Percentiles rank a stretch among this genome's conserved stretches.
Conservation (phyloP, 2,329 filamentous ascomycete genomes). For the Colletotrichum acutatum region DNA sequence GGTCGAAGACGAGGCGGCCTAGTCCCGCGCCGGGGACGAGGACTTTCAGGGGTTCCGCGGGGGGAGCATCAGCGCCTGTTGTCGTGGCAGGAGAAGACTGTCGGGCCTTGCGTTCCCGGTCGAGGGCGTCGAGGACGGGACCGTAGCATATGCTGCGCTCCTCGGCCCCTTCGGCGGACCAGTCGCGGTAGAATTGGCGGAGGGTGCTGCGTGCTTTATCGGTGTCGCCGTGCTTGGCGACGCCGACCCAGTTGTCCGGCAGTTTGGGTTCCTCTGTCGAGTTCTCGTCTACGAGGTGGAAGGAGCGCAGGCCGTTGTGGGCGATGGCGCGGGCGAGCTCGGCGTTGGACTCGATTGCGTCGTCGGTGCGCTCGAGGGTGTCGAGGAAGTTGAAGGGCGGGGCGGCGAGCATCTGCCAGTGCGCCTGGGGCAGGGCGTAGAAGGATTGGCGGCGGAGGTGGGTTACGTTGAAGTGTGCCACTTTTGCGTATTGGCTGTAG, state of each 20-base stretch:
- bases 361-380: constrained; percentile 81
- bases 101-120: constrained; percentile 42
- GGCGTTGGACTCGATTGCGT: constrained; percentile 89
- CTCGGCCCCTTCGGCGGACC: constrained; percentile 79
- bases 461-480: constrained; percentile 89
- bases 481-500: constrained; percentile 82
- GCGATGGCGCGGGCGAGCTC: constrained; percentile 84
- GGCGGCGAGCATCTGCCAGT: constrained; percentile 84
- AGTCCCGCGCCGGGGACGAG: constrained; percentile 92
- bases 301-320: constrained; percentile 73
- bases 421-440: constrained; percentile 85
- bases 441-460: constrained; percentile 92
- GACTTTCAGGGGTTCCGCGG: constrained; percentile 65
- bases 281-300: constrained; percentile 59
- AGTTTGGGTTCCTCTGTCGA: constrained; percentile 56
- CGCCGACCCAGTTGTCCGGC: constrained; percentile 74
- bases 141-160: constrained; percentile 84
- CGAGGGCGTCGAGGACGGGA: constrained; percentile 76
- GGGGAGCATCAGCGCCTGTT: background rate
- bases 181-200: constrained; percentile 94
- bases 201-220: constrained; percentile 94
- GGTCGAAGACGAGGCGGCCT: constrained; percentile 88
- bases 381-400: constrained; percentile 87
- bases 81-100: constrained; percentile 2
- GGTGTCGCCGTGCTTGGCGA: constrained; percentile 78